A percentile compares a stretch with the other conserved stretches of the same genome.
These are phyloP conservation scores for Zea luxurians DNA, from an alignment of 176 grass and related monocot species.

Conservation along the genomic window DNA sequence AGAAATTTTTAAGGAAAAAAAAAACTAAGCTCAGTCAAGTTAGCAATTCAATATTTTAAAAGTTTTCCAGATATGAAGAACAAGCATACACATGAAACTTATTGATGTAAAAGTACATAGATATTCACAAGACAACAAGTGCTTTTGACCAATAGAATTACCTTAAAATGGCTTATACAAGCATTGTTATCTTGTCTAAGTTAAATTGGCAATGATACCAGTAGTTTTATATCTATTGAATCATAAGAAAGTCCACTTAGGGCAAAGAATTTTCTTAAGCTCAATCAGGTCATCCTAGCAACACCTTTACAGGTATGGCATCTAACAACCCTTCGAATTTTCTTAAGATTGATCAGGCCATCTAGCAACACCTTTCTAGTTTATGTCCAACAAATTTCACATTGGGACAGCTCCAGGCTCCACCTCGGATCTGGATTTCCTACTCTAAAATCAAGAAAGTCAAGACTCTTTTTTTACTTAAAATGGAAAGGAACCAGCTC, in stretches of 20 bases:
- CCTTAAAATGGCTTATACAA: slow-evolving; percentile 17
- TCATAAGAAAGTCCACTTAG: neutral
- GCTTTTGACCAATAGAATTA: neutral
- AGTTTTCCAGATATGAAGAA: neutral
- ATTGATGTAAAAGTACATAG: slow-evolving; percentile 8
- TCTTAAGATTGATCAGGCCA: slow-evolving; percentile 10
- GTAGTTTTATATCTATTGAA: neutral
- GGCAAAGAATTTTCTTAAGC: neutral
- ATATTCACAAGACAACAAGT: neutral
- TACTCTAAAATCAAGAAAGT: neutral
- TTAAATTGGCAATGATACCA: neutral
- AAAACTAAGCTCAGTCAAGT: slow-evolving; percentile 1
- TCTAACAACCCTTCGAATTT: neutral
- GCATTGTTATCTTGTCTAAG: neutral
- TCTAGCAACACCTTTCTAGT: neutral
- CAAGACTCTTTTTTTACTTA: neutral
- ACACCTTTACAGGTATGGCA: neutral
- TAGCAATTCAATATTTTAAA: neutral
- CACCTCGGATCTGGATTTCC: neutral
- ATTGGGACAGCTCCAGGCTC: neutral
- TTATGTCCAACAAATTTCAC: slow-evolving; percentile 21
- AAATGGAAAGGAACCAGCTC: neutral
- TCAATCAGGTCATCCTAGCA: slow-evolving; percentile 10
- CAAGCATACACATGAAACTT: neutral
- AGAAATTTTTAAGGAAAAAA: neutral